Base-by-base conservation (phyloP, 2,329 filamentous ascomycete genomes). In the Alternaria sp. region DNA sequence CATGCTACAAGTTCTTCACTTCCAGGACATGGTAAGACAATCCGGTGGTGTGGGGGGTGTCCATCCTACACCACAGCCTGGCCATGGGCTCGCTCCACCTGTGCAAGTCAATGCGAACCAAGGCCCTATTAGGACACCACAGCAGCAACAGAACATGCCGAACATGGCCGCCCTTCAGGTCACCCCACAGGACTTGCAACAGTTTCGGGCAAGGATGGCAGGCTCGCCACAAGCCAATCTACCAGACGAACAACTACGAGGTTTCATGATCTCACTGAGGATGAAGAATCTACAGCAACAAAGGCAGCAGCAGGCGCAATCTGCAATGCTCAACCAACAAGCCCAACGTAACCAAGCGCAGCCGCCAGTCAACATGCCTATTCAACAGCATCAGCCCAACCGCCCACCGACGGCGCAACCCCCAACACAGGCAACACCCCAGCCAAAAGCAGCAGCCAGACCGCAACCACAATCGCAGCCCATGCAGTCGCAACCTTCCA, bases 1-100 rank as follows among this genome's bases (percentile, higher is more conserved):
- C 7, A 65, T 78, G 54, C 68, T 79, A 32, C 78, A 80, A 60
- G 77, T 75, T 2, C 64, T 82, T 38, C 83, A 85, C 61, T 81
- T 83, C 59, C 76, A 75, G 54, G 79, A 81, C 59, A 64, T 77
- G 51, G 64, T 78, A 70, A 66, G 70, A 73, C 70, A 70, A 14
- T 66, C 69, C 18, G 43, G 49, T 28, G 62, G 52, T 14, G 68
- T 72, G 63, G 22, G 62, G 39, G 68, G 65, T 34, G 52, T 52
- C 7, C 57, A 68, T 18, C 71, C 70, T 60, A 62, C 48, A 34
- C 70, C 63, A 43, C 72, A 68, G 20, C 67, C 65, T 38, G 64
- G 57, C 43, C 62, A 64, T 22, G 65, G 65, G 26, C 66, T 75
- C 51, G 79, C 79, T 34, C 79, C 80, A 14, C 74, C 71, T 20